These are phyloP conservation scores for Sporothrix phasma DNA, from an alignment of 2,329 filamentous ascomycete genomes.

Conservation along the genomic window DNA sequence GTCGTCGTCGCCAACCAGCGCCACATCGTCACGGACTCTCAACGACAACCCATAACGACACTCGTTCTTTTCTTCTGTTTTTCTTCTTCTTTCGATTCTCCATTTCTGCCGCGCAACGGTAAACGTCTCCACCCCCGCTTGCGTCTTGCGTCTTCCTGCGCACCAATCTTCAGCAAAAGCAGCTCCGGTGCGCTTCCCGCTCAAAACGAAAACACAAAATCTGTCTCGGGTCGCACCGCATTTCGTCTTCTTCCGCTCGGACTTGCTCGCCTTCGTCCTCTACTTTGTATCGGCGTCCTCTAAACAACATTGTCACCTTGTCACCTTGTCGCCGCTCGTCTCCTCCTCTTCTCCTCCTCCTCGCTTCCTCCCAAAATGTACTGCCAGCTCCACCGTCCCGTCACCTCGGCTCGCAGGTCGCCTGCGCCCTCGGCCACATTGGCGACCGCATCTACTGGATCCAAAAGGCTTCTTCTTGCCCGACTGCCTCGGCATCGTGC, in stretches of 20 bases:
- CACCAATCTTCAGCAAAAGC: background rate
- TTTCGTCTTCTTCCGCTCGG: background rate
- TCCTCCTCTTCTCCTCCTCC: background rate
- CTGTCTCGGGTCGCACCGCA: background rate
- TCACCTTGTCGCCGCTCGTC: background rate
- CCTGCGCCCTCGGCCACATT: constrained; percentile 12
- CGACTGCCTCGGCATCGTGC: constrained; percentile 13
- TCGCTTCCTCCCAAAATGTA: constrained; percentile 8
- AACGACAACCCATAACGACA: too few species aligned
- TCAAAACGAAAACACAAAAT: background rate
- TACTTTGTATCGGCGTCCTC: background rate
- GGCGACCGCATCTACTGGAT: constrained; percentile 14
- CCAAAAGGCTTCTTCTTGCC: constrained; percentile 13
- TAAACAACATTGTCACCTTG: too few species aligned
- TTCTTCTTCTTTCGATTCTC: background rate
- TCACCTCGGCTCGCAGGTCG: constrained; percentile 11
- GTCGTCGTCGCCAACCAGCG: background rate
- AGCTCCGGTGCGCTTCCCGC: background rate
- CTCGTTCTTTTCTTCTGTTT: background rate
- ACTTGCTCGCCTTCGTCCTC: background rate
- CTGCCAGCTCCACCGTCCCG: constrained; percentile 14
- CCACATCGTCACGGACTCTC: background rate
- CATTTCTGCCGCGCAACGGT: too few species aligned
- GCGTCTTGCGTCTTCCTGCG: background rate
- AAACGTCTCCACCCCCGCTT: background rate